Evolutionary conservation across 306 rosid species (phyloP), one percentile per base, ranked within the genome.

Genomic region (Trifolium subterraneum): DNA sequence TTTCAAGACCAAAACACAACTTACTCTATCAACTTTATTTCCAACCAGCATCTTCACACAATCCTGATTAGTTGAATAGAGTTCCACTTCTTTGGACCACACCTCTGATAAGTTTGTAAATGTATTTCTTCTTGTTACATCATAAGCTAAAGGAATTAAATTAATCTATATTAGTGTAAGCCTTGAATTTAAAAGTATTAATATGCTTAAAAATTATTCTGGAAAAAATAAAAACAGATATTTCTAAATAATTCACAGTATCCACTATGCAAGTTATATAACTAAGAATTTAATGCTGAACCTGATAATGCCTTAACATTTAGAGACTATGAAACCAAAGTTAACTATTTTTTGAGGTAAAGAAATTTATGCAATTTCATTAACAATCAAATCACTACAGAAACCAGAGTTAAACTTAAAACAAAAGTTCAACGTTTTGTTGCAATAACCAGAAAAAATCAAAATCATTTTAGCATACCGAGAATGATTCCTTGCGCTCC

Each of bases 401-500:
- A 60, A 50, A 29, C 39, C 50, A 56, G 4, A 41, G 52, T 19
- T 27, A 29, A 48, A 45, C 13, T 68, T 4, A 8, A 25, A 44
- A 76, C 22, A 65, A 27, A 20, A 35, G 61, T 58, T 48, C 39
- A 70, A 44, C 45, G 23, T 25, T 1, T 1, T 63, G 38, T 5
- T 15, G 73, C 74, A 78, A 50, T 41, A 13, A 45, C 27, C 14
- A 33, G 23, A 55, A 58, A 59, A 75, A 6, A 50, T 62, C 15
- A 73, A 42, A 68, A 78, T 38, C 22, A 54, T 18, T 69, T 41
- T 82, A 73, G 69, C 84, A 27, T 90, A 94, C 98, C 98, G 36
- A 94, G 95, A 87, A 94, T 87, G 75, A 94, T 88, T 69, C 98
- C 98, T 50, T 94, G 98, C 0, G 97, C 98, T 65, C 94, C 93